Conservation (phyloP, 2,329 filamentous ascomycete genomes). For the Scytalidium lignicola region DNA sequence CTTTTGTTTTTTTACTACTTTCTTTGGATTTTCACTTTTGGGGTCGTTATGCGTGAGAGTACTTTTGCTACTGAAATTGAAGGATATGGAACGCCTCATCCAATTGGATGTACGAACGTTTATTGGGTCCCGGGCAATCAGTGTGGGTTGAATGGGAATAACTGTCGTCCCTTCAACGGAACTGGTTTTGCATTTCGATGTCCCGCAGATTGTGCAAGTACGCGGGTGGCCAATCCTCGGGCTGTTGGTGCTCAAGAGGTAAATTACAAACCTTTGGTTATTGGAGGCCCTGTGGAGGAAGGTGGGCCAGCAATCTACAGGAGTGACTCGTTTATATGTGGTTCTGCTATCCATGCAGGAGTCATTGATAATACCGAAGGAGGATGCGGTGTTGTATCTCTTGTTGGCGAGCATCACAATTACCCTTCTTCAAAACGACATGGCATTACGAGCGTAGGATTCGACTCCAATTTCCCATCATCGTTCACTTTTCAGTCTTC, state of each 20-base stretch:
- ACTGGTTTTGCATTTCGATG: constrained; percentile 69
- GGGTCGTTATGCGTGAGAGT: constrained; percentile 61
- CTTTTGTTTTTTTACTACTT: constrained; percentile 56
- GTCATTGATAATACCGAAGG: constrained; percentile 66
- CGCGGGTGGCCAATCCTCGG: constrained; percentile 63
- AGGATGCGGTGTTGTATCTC: constrained; percentile 74
- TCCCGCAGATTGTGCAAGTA: constrained; percentile 64
- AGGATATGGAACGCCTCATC: constrained; percentile 60
- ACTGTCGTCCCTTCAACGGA: constrained; percentile 70
- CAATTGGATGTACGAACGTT: constrained; percentile 61
- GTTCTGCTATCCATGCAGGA: constrained; percentile 77
- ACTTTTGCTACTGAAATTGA: constrained; percentile 55
- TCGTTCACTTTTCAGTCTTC: constrained; percentile 71
- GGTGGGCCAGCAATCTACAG: constrained; percentile 60
- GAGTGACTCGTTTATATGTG: constrained; percentile 84
- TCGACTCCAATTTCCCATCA: constrained; percentile 85
- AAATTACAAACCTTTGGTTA: constrained; percentile 58
- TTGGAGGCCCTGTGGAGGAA: constrained; percentile 56
- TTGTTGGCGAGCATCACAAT: constrained; percentile 62
- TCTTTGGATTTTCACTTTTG: constrained; percentile 66
- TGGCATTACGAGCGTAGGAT: constrained; percentile 70
- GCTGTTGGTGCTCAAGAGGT: constrained; percentile 68
- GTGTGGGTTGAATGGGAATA: constrained; percentile 69
- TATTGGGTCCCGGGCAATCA: constrained; percentile 68
- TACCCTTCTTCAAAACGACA: constrained; percentile 63